Evolutionary conservation across 768 basidiomycete species (phyloP).

Genomic region (Megacollybia marginata): DNA sequence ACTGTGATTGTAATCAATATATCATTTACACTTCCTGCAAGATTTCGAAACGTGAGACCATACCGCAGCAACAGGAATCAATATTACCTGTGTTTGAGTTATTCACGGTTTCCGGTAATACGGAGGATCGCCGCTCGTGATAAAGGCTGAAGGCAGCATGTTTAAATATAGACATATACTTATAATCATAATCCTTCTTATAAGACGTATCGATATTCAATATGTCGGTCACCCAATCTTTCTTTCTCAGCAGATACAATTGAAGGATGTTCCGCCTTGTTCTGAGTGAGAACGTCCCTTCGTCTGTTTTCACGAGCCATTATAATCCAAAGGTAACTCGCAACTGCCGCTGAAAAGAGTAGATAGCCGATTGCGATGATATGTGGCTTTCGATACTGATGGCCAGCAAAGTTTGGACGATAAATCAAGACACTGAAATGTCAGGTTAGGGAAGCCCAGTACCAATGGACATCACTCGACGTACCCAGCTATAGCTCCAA

Average conservation of each 20-base stretch:
- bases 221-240: conserved; percentile 30
- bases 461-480: conserved; percentile 2
- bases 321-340: conserved; percentile 36
- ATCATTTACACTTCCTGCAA: too few species aligned
- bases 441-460: background rate
- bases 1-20: too few species aligned
- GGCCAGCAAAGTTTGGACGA: conserved; percentile 36
- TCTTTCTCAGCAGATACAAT: conserved; percentile 10
- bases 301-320: conserved; percentile 45
- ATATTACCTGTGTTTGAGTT: too few species aligned
- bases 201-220: conserved; percentile 32
- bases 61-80: too few species aligned
- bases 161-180: too few species aligned
- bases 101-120: too few species aligned
- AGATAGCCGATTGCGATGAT: conserved; percentile 56
- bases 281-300: conserved; percentile 22
- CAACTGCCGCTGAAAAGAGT: conserved; percentile 35
- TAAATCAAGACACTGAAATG: conserved; percentile 44
- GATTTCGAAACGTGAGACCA: too few species aligned
- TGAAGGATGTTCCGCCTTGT: background rate
- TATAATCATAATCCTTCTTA: too few species aligned
- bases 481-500: conserved; percentile 49
- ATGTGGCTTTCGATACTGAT: conserved; percentile 48
- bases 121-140: too few species aligned
- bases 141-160: too few species aligned